Conservation (phyloP, 768 basidiomycete species). For the Russula vinacea region DNA sequence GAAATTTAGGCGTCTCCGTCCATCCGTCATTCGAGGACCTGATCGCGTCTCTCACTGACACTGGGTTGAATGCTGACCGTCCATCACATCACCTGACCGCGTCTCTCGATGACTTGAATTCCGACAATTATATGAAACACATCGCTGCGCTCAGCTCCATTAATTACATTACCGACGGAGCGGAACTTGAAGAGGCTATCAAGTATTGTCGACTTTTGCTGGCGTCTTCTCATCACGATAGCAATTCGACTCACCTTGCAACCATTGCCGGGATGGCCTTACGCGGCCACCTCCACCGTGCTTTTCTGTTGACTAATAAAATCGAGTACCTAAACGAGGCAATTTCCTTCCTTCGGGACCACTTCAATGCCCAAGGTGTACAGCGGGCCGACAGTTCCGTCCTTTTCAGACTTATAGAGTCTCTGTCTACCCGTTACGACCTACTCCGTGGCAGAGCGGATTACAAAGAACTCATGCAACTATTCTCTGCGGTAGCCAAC, state of each 20-base stretch:
- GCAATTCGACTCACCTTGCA: not conserved
- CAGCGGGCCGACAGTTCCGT: not conserved
- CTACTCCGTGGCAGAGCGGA: not conserved
- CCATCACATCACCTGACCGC: too few species aligned
- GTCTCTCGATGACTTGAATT: too few species aligned
- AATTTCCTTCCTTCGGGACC: not conserved
- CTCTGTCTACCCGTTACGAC: not conserved
- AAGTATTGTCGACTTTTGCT: not conserved
- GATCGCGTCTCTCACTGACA: not conserved
- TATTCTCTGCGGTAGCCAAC: not conserved
- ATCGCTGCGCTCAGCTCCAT: not conserved
- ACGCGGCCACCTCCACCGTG: not conserved
- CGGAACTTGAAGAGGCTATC: not conserved
- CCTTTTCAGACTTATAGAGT: not conserved
- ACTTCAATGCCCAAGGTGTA: not conserved
- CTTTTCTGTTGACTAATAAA: not conserved
- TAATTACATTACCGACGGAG: not conserved
- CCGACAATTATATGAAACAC: not conserved
- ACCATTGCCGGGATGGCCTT: not conserved
- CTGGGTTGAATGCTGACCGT: not conserved
- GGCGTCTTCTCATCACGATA: not conserved
- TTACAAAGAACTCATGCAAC: not conserved
- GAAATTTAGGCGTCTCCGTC: too few species aligned
- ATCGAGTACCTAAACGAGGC: not conserved
- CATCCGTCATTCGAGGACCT: not conserved